phyloP scores from a whole-genome alignment of 768 basidiomycete genomes.

The Pisolithus albus region DNA sequence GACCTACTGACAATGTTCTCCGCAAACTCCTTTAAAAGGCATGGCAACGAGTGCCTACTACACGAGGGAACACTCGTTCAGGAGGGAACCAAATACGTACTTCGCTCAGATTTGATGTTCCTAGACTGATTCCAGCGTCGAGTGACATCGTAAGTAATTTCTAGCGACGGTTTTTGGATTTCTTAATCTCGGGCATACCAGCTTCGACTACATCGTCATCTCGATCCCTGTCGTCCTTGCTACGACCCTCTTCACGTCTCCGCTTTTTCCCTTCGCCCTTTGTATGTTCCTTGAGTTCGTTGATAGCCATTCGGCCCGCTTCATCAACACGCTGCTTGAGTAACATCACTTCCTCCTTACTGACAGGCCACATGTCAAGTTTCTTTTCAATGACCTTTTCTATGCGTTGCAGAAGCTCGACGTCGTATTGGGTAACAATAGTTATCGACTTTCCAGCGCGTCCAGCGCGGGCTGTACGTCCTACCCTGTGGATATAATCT shows the following conservation, averaged over 20 bases:
- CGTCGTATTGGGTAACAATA: conserved; percentile 97
- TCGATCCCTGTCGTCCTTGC: conserved; percentile 73
- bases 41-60: conserved; percentile 65
- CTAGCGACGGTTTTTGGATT: conserved; percentile 41
- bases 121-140: conserved; percentile 23
- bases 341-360: conserved; percentile 82
- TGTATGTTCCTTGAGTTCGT: conserved; percentile 75
- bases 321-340: conserved; percentile 86
- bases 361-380: conserved; percentile 82
- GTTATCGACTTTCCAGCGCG: conserved; percentile 94
- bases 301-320: conserved; percentile 69
- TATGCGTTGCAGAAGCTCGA: conserved; percentile 92
- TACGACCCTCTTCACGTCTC: conserved; percentile 40
- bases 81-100: conserved; percentile 59
- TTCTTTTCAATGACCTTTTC: conserved; percentile 89
- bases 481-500: conserved; percentile 98
- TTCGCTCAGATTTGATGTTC: conserved; percentile 72
- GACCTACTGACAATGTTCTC: not conserved
- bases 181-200: conserved; percentile 69
- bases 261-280: conserved; percentile 45
- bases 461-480: conserved; percentile 96
- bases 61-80: conserved; percentile 64
- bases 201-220: conserved; percentile 93
- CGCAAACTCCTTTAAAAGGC: conserved; percentile 30
- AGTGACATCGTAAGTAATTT: not conserved